These are phyloP conservation scores for Tricholoma matsutake DNA, from an alignment of 768 basidiomycete genomes.

Conservation along the genomic window DNA sequence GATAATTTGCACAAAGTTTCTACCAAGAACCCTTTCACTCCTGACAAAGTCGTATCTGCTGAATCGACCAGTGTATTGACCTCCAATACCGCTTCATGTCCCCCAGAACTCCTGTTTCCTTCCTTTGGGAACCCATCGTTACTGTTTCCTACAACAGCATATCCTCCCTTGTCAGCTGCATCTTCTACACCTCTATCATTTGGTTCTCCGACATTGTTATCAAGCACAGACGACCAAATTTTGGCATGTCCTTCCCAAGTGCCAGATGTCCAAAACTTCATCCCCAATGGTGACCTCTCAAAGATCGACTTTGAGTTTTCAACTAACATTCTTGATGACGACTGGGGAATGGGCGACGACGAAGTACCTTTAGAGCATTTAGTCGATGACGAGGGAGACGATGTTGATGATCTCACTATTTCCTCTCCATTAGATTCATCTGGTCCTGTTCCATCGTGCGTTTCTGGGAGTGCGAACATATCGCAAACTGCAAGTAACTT, in stretches of 20 bases:
- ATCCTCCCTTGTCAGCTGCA: not conserved
- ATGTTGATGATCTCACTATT: constrained; percentile 16
- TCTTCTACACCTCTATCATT: constrained; percentile 12
- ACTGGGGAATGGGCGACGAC: constrained; percentile 77
- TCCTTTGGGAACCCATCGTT: constrained; percentile 18
- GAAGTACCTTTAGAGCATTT: constrained; percentile 29
- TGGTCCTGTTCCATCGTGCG: constrained; percentile 12
- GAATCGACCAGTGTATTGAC: not conserved
- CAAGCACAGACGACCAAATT: constrained; percentile 1
- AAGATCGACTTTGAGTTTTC: constrained; percentile 28
- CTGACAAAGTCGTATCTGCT: not conserved
- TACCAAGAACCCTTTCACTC: not conserved
- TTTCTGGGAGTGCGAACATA: constrained; percentile 27
- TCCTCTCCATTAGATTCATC: not conserved
- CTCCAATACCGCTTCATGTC: not conserved
- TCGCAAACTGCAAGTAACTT: constrained; percentile 15
- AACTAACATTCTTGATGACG: constrained; percentile 34
- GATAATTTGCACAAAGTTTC: not conserved
- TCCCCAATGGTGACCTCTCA: not conserved
- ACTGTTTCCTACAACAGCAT: constrained; percentile 8
- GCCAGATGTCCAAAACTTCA: not conserved
- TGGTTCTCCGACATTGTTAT: constrained; percentile 17
- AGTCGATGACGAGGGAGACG: constrained; percentile 24
- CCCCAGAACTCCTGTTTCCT: not conserved
- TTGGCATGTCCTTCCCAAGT: not conserved